Conservation (phyloP, 108 stramenopile species). For the Skeletonema grethae region DNA sequence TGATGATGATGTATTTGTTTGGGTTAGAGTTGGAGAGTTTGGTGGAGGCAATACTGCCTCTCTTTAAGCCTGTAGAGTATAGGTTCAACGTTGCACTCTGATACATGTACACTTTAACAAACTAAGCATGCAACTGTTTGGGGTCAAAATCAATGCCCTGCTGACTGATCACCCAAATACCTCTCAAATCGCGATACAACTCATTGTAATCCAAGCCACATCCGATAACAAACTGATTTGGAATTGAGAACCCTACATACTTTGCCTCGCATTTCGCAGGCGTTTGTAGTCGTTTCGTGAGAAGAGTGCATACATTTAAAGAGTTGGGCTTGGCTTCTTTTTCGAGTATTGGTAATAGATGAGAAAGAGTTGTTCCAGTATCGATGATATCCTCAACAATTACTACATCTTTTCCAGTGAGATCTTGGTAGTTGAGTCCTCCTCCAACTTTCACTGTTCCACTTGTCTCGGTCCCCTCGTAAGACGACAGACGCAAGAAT, state of each 20-base stretch:
- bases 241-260: conserved; percentile 71
- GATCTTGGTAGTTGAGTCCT: conserved; percentile 29
- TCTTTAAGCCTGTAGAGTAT: conserved; percentile 3
- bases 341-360: conserved; percentile 15
- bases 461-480: conserved; percentile 50
- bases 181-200: conserved; percentile 60
- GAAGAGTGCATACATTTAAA: conserved; percentile 50
- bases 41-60: conserved; percentile 43
- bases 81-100: too few relatives aligned
- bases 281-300: conserved; percentile 48
- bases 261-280: conserved; percentile 35
- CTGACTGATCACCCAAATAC: conserved; percentile 65
- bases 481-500: conserved; percentile 57
- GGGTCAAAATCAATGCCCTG: conserved; percentile 57
- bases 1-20: conserved; percentile 68
- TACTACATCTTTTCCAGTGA: conserved; percentile 53
- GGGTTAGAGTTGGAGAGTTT: conserved; percentile 68
- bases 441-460: conserved; percentile 46
- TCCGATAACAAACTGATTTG: conserved; percentile 65
- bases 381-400: conserved; percentile 78
- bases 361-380: conserved; percentile 60
- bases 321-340: conserved; percentile 22
- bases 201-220: conserved; percentile 75
- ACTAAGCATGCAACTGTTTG: neutral
- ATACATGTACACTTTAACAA: neutral